These are phyloP conservation scores for Pseudognaphalium luteoalbum DNA, from an alignment of 129 eudicot species.

Conservation along the genomic window DNA sequence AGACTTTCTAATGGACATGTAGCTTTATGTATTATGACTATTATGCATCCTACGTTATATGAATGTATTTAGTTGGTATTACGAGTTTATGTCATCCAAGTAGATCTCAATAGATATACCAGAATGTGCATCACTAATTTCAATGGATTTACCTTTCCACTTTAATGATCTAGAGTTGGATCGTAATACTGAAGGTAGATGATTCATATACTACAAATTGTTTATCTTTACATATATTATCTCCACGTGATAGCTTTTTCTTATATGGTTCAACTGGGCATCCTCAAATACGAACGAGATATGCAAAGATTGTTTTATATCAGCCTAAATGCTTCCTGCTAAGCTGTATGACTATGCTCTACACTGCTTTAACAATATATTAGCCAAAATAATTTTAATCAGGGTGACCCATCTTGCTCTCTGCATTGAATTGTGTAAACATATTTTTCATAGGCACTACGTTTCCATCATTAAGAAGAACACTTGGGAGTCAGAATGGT, in stretches of 20 bases:
- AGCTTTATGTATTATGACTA: not conserved
- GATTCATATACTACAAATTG: not conserved
- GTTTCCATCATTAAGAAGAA: slow-evolving; percentile 54
- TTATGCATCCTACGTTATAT: not conserved
- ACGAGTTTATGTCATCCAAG: no score
- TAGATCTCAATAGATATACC: not conserved
- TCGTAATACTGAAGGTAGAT: not conserved
- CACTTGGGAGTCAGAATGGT: slow-evolving; percentile 33
- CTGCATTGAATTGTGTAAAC: not conserved
- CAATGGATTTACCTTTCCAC: not conserved
- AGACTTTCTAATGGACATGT: slow-evolving; percentile 3
- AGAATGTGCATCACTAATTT: not conserved
- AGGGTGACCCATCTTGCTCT: slow-evolving; percentile 7
- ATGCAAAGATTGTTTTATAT: not conserved
- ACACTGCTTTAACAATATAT: slow-evolving; percentile 8
- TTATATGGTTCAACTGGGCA: not conserved
- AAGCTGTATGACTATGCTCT: not conserved
- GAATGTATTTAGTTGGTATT: not conserved
- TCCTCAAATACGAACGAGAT: slow-evolving; percentile 8
- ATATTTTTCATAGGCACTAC: slow-evolving; percentile 37
- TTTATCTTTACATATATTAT: not conserved
- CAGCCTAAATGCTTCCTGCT: slow-evolving; percentile 1
- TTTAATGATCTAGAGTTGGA: not conserved
- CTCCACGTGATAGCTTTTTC: not conserved
- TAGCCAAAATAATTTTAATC: not conserved